phyloP scores from a whole-genome alignment of 805 yeast species.

The Teunomyces cretensis region DNA sequence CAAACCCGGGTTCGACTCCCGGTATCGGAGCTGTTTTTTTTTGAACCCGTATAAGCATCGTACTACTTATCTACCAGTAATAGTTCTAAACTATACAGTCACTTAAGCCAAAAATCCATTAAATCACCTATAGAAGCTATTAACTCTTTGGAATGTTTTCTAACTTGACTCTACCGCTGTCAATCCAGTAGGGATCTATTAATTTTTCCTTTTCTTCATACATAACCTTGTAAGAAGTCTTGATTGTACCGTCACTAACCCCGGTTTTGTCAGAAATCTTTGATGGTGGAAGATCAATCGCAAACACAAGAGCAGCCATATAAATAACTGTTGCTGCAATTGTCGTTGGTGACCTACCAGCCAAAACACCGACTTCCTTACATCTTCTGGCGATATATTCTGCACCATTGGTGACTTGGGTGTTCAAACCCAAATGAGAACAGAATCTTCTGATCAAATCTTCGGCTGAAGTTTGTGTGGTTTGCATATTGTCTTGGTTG shows the following conservation, averaged over 20 bases:
- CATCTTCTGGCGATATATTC: constrained; percentile 89
- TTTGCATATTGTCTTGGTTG: constrained; percentile 52
- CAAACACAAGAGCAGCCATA: constrained; percentile 88
- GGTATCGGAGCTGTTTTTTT: constrained; percentile 57
- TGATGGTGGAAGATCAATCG: constrained; percentile 69
- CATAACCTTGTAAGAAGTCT: constrained; percentile 82
- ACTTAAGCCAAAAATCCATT: no score
- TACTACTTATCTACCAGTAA: no score
- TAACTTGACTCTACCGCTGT: constrained; percentile 60
- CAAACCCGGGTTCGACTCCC: constrained; percentile 87
- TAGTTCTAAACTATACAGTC: no score
- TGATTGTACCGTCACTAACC: constrained; percentile 96
- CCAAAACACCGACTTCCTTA: constrained; percentile 88
- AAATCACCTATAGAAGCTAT: not conserved
- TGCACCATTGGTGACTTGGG: constrained; percentile 87
- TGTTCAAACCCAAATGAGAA: constrained; percentile 85
- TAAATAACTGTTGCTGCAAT: constrained; percentile 97
- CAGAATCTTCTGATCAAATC: constrained; percentile 95
- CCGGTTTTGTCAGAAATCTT: constrained; percentile 91
- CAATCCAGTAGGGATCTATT: constrained; percentile 76
- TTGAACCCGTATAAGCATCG: no score
- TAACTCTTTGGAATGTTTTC: constrained; percentile 38
- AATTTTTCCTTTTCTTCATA: constrained; percentile 65
- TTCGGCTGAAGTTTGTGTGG: constrained; percentile 89
- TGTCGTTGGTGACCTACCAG: constrained; percentile 95